These are phyloP conservation scores for Trichoderma virens DNA, from an alignment of 495 filamentous ascomycete species.

Conservation along the genomic window DNA sequence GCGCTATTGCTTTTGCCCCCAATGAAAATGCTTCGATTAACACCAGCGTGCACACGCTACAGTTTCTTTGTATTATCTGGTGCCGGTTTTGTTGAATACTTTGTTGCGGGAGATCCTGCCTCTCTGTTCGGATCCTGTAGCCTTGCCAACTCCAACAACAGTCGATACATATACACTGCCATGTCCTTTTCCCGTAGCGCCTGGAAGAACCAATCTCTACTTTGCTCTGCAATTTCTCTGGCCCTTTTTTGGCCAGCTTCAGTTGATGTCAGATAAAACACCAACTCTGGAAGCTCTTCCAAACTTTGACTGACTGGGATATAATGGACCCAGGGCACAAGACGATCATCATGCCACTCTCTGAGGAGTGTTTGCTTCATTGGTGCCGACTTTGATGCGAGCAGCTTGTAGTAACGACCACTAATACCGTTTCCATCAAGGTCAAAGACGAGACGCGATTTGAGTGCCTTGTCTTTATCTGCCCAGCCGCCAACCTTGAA, in stretches of 20 bases:
- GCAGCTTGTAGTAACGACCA: slow-evolving; percentile 42
- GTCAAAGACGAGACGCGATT: slow-evolving; percentile 33
- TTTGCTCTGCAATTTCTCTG: slow-evolving; percentile 34
- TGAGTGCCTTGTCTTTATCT: neutral
- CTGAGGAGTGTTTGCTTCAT: slow-evolving; percentile 43
- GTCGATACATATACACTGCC: slow-evolving; percentile 33
- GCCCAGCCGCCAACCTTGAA: slow-evolving; percentile 16
- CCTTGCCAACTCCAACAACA: slow-evolving; percentile 38
- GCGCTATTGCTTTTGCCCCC: too few relatives aligned
- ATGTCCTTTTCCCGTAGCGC: slow-evolving; percentile 34
- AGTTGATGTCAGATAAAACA: slow-evolving; percentile 32
- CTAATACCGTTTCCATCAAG: slow-evolving; percentile 50
- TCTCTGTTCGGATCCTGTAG: slow-evolving; percentile 20
- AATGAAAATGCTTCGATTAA: too few relatives aligned
- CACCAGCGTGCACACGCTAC: too few relatives aligned
- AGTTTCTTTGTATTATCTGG: too few relatives aligned
- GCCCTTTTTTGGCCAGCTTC: slow-evolving; percentile 24
- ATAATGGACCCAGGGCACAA: slow-evolving; percentile 49
- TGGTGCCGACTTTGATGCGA: slow-evolving; percentile 31
- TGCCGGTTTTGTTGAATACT: too few relatives aligned
- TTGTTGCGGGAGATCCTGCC: neutral
- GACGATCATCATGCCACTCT: slow-evolving; percentile 53
- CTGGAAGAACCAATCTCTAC: slow-evolving; percentile 33
- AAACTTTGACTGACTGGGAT: slow-evolving; percentile 39
- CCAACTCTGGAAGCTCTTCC: slow-evolving; percentile 39